Percentiles rank a stretch among this genome's conserved stretches.
These are phyloP conservation scores for Entomortierella beljakovae DNA, from an alignment of 192 early-diverging fungal genomes.

Conservation along the genomic window DNA sequence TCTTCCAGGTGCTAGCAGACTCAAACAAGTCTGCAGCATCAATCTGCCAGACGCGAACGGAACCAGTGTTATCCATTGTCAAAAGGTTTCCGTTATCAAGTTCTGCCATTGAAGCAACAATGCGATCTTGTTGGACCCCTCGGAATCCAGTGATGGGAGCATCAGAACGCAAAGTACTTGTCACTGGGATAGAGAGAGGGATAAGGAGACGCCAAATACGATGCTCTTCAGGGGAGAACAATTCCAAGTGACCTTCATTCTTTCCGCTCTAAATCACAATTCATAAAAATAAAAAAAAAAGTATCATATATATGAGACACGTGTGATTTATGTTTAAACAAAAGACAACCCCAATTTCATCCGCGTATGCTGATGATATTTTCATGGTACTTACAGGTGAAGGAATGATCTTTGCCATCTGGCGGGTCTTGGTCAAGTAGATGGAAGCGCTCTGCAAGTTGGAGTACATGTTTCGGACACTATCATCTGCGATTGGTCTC, in stretches of 20 bases:
- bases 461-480: constrained; percentile 53
- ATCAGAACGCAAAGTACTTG: constrained; percentile 44
- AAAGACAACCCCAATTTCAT: no score
- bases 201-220: constrained; percentile 65
- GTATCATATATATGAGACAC: no score
- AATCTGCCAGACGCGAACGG: constrained; percentile 70
- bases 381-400: constrained; percentile 49
- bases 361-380: no score
- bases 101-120: constrained; percentile 64
- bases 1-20: constrained; percentile 69
- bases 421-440: constrained; percentile 56
- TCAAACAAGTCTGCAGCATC: constrained; percentile 63
- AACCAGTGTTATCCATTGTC: constrained; percentile 69
- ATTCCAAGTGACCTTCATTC: constrained; percentile 64
- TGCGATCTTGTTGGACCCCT: constrained; percentile 56
- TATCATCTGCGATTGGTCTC: constrained; percentile 53
- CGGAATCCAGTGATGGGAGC: constrained; percentile 56
- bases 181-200: constrained; percentile 60
- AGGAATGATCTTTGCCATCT: constrained; percentile 65
- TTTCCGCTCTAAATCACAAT: constrained; percentile 57
- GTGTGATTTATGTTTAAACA: no score
- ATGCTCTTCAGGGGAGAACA: constrained; percentile 60
- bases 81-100: constrained; percentile 63
- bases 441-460: constrained; percentile 60
- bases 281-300: background rate